Percentiles rank a stretch among this genome's conserved stretches.
Conservation (phyloP, 306 rosid genomes). For the Castanospermum australe region DNA sequence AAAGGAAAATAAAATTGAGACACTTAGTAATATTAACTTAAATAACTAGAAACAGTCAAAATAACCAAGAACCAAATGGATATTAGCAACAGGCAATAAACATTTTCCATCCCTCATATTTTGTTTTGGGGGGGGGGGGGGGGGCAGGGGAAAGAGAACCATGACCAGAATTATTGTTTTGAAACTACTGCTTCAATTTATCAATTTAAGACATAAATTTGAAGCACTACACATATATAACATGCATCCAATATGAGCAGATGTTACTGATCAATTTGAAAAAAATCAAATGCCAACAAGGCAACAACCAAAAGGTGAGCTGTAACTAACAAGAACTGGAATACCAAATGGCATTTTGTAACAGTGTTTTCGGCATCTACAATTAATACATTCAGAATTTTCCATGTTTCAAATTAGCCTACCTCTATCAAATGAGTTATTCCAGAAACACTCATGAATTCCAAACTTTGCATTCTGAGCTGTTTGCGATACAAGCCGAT, state of each 20-base stretch:
- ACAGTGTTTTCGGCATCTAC: slow-evolving; percentile 9
- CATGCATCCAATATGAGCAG: slow-evolving; percentile 8
- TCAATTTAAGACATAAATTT: slow-evolving; percentile 8
- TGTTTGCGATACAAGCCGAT: slow-evolving; percentile 67
- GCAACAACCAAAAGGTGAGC: background rate
- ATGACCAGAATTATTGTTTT: background rate
- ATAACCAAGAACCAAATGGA: slow-evolving; percentile 2
- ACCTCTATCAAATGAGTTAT: slow-evolving; percentile 92
- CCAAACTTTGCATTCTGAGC: slow-evolving; percentile 68
- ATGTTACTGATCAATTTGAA: background rate
- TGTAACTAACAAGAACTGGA: background rate
- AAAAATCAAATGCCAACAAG: slow-evolving; percentile 12
- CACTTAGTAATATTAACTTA: background rate
- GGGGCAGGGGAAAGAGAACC: slow-evolving; percentile 11
- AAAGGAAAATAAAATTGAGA: slow-evolving; percentile 12
- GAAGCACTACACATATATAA: slow-evolving; percentile 4
- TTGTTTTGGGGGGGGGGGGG: background rate
- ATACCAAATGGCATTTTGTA: background rate
- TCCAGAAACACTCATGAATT: slow-evolving; percentile 80
- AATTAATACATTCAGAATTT: background rate
- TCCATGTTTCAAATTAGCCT: slow-evolving; percentile 25
- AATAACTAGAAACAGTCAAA: background rate
- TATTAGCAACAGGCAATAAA: background rate
- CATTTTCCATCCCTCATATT: background rate
- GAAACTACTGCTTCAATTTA: slow-evolving; percentile 14